Evolutionary conservation across 208 protist species (phyloP), one percentile per base, ranked within the genome.

Genomic region (Acanthamoeba rhysodes): DNA sequence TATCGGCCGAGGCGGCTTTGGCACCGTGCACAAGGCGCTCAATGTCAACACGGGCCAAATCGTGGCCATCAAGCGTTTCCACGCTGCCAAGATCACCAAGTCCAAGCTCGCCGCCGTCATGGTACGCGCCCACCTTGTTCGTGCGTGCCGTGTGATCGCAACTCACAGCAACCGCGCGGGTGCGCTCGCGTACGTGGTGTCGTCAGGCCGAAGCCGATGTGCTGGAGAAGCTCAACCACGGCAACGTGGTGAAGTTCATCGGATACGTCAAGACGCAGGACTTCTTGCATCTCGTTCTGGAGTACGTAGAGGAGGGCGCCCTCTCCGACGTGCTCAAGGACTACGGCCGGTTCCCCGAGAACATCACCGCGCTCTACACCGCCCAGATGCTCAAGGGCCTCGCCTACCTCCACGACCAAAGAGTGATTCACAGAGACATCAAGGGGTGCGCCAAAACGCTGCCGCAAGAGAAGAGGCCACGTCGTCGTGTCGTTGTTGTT

Each of bases 251-350:
- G 72, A 97, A 98, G 90, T 99, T 99, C 76, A 74, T 98, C 34
- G 96, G 95, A 48, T 96, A 97, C 85, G 92, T 95, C 29, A 95
- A 96, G 32, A 98, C 96, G 37, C 96, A 97, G 64, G 95, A 98
- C 29, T 95, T 96, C 72, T 76, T 99, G 37, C 97, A 98, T 84
- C 98, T 99, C 72, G 95, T 99, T 4, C 85, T 99, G 41, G 98
- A 99, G 95, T 99, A 95, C 85, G 97, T 98, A 9, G 98, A 99
- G 92, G 98, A 98, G 64, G 98, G 98, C 34, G 98, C 98, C 29
- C 96, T 99, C 14, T 91, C 97, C 50, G 94, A 95, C 45, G 96
- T 99, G 24, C 84, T 98, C n/a, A 98, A 98, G 94, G 97, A 98
- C 78, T 98, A 98, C 96, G 98, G 98, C 29, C 55, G 96, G 27